phyloP scores from a whole-genome alignment of 192 early-diverging fungal species.

The Backusella sp. region DNA sequence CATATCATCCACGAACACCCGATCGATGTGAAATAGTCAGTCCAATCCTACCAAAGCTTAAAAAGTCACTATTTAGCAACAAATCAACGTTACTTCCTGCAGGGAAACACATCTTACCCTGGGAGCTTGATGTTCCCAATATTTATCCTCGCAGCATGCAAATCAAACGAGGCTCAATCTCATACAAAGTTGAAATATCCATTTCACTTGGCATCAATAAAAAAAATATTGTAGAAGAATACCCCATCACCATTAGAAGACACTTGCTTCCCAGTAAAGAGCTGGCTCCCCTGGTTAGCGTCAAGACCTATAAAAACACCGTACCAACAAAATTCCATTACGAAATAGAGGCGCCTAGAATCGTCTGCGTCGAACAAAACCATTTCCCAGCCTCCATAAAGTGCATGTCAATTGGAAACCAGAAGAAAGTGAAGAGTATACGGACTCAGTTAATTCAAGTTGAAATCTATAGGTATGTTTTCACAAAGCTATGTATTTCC shows the following conservation, averaged over 20 bases:
- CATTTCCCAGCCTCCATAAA: slow-evolving; percentile 14
- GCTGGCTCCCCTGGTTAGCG: slow-evolving; percentile 5
- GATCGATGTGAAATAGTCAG: neutral
- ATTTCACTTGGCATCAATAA: slow-evolving; percentile 20
- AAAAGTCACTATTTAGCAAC: neutral
- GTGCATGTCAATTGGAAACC: slow-evolving; percentile 15
- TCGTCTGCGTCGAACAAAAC: slow-evolving; percentile 27
- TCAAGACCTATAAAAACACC: slow-evolving; percentile 19
- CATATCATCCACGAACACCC: neutral
- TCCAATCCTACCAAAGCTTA: slow-evolving; percentile 29
- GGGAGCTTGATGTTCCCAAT: slow-evolving; percentile 32
- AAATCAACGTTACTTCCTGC: slow-evolving; percentile 13
- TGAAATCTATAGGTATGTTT: slow-evolving; percentile 31
- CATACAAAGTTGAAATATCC: slow-evolving; percentile 17
- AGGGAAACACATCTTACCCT: slow-evolving; percentile 24
- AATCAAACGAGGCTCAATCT: slow-evolving; percentile 22
- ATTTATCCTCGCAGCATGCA: slow-evolving; percentile 19
- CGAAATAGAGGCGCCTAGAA: slow-evolving; percentile 27
- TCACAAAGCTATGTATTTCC: neutral
- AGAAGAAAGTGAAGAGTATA: slow-evolving; percentile 19
- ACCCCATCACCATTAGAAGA: slow-evolving; percentile 23
- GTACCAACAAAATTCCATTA: slow-evolving; percentile 34
- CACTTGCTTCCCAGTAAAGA: slow-evolving; percentile 17
- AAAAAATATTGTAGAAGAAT: slow-evolving; percentile 13
- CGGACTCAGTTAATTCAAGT: slow-evolving; percentile 29